Conservation (phyloP, 116 monocot species). For the Papilionanthe hybrid region DNA sequence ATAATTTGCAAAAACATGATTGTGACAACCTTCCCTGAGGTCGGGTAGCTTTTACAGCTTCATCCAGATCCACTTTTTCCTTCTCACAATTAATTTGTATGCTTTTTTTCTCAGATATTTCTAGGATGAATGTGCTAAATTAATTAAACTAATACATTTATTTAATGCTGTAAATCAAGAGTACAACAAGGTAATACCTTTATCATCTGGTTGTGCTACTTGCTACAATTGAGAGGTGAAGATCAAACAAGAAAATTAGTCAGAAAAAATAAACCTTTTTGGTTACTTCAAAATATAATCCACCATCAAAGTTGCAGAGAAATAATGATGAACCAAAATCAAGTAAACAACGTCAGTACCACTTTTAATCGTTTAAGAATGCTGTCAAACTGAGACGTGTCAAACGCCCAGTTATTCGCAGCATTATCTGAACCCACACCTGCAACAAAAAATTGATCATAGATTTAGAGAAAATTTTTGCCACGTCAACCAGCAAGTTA, state of each 20-base stretch:
- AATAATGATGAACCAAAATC: background rate
- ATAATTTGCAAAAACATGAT: background rate
- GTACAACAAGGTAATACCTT: conserved; percentile 37
- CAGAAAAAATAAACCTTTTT: background rate
- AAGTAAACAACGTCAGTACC: conserved; percentile 28
- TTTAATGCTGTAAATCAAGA: background rate
- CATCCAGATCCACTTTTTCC: conserved; percentile 20
- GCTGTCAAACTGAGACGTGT: conserved; percentile 93
- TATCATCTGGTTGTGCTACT: conserved; percentile 47
- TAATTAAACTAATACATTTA: conserved; percentile 5
- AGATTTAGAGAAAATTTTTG: background rate
- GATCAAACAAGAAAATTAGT: background rate
- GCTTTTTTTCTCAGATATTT: conserved; percentile 23
- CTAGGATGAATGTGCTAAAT: conserved; percentile 10
- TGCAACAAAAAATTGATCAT: conserved; percentile 18
- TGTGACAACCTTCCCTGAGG: conserved; percentile 83
- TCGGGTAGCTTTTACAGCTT: conserved; percentile 54
- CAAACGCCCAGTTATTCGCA: conserved; percentile 81
- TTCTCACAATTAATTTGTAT: conserved; percentile 13
- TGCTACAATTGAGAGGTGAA: conserved; percentile 41
- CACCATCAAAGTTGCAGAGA: background rate
- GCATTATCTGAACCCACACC: conserved; percentile 79
- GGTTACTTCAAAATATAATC: background rate
- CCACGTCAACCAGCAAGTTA: background rate
- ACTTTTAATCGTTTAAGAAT: conserved; percentile 95